Evolutionary conservation across 768 basidiomycete genomes (phyloP), one percentile per base, ranked within the genome.

Genomic region (Suillus hirtellus): DNA sequence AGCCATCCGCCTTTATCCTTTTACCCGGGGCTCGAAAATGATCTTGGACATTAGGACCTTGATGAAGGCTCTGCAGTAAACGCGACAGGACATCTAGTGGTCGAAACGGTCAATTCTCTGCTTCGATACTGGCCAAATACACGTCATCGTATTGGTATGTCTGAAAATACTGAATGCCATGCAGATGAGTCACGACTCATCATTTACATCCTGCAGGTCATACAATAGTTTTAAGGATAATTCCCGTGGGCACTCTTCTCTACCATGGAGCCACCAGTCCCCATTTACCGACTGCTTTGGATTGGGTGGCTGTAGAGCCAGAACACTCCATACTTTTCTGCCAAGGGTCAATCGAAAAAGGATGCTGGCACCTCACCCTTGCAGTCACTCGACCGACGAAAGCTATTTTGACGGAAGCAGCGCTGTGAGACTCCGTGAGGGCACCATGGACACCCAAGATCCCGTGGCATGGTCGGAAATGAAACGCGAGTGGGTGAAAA

Each of bases 91-190:
- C 69, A 77, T 59, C 66, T 78, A 37, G 66, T 79, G 15, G 79
- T 79, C 60, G 73, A 76, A 44, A 71, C 73, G 2, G 67, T 76
- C 11, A 66, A 67, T 50, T 72, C 75, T 3, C 64, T 78, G 4
- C 70, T 80, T 12, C 79, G 79, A 49, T 71, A 73, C 34, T 80
- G 76, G 76, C 72, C 78, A 4, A 79, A 79, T 59, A 76, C 75
- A 2, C 70, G 74, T 9, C 72, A 73, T 60, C 73, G 74, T 19
- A 76, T 76, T 63, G 77, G 77, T 69, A 31, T 15, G 54, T 55
- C 24, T 50, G 21, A 37, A 42, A 42, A 42, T 24, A 3, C 37
- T 24, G 14, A 24, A 56, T 24, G 19, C 15, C 1, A 10, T 0
- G 21, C 55, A 42, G 8, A 14, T 42, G 5, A 31, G 5, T 40